These are phyloP conservation scores for Coprinopsis sp. DNA, from an alignment of 768 basidiomycete genomes.

Conservation along the genomic window DNA sequence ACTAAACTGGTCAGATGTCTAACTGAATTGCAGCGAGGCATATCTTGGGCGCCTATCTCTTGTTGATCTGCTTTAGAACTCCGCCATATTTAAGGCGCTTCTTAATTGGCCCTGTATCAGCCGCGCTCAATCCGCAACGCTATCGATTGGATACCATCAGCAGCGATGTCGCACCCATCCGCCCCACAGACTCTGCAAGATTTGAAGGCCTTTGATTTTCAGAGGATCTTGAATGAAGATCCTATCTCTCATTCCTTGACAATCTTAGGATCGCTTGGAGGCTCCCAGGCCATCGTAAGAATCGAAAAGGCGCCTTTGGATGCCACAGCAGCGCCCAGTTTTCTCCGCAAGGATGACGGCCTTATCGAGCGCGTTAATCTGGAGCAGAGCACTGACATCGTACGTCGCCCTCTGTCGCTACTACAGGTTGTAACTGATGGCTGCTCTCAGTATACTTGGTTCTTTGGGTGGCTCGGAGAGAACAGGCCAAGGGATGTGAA, in stretches of 20 bases:
- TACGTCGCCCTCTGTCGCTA: conserved; percentile 25
- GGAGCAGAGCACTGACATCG: conserved; percentile 66
- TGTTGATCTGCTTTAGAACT: no score
- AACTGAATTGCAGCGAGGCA: no score
- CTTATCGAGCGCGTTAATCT: conserved; percentile 40
- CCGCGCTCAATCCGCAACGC: no score
- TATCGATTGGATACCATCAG: no score
- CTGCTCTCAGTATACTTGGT: conserved; percentile 70
- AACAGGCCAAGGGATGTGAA: conserved; percentile 60
- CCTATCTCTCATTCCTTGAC: conserved; percentile 55
- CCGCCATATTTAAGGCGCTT: no score
- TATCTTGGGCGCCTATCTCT: no score
- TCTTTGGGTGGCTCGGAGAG: conserved; percentile 62
- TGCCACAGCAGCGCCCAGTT: conserved; percentile 28
- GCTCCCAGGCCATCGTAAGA: conserved; percentile 58
- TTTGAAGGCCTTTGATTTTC: conserved; percentile 49
- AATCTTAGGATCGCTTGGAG: conserved; percentile 62
- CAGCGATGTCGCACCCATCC: conserved; percentile 29
- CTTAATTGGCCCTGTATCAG: no score
- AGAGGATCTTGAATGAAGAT: conserved; percentile 59
- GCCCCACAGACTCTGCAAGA: conserved; percentile 28
- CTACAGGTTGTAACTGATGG: conserved; percentile 3
- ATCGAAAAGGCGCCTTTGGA: conserved; percentile 73
- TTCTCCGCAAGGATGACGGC: conserved; percentile 32
- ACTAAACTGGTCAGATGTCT: no score